Conservation (phyloP, 2,329 filamentous ascomycete species). For the Dactylellina drechsleri region DNA sequence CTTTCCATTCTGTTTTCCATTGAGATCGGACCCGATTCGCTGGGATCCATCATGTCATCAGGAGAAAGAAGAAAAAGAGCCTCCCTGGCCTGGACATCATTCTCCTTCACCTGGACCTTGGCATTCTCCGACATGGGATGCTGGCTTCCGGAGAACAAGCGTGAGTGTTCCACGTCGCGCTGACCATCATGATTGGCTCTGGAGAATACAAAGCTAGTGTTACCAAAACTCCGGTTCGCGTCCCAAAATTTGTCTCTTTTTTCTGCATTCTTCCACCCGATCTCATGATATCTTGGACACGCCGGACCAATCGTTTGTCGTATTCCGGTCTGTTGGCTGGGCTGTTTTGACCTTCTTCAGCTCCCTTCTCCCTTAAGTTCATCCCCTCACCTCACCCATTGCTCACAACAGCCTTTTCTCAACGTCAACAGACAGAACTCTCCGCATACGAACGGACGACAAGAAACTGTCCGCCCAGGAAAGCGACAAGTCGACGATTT, state of each 20-base stretch:
- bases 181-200: constrained; percentile 49
- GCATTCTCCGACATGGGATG: constrained; percentile 39
- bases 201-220: constrained; percentile 34
- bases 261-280: constrained; percentile 50
- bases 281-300: constrained; percentile 51
- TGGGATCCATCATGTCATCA: constrained; percentile 31
- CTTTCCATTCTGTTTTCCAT: constrained; percentile 2
- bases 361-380: constrained; percentile 31
- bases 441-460: constrained; percentile 36
- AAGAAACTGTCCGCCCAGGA: constrained; percentile 24
- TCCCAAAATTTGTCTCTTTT: constrained; percentile 53
- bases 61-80: constrained; percentile 13
- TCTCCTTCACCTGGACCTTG: constrained; percentile 29
- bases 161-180: constrained; percentile 53
- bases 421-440: background rate
- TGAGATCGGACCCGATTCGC: constrained; percentile 47
- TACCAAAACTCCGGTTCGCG: constrained; percentile 53
- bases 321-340: constrained; percentile 27
- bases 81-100: constrained; percentile 27
- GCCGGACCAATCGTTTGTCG: constrained; percentile 51
- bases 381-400: constrained; percentile 32
- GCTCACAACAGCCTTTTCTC: background rate
- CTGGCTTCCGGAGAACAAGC: constrained; percentile 42
- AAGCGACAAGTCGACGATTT: constrained; percentile 26
- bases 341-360: constrained; percentile 50